Evolutionary conservation across 1,284 basidiomycete species (phyloP), one percentile per base, ranked within the genome.

Genomic region (Athelia psychrophila): DNA sequence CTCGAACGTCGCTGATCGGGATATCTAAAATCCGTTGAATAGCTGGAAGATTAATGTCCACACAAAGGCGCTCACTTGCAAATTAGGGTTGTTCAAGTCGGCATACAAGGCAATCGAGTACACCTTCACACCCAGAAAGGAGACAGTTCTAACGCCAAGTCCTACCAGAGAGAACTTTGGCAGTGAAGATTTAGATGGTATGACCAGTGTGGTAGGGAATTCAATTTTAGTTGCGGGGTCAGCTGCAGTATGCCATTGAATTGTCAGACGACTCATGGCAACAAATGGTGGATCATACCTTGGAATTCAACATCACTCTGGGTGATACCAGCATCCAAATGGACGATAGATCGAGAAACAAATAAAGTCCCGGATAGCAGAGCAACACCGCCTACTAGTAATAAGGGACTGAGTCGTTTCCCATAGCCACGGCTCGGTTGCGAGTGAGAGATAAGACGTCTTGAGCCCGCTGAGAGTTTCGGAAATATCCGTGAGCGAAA

Each of bases 31-130:
- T 19, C 10, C 23, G 38, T 48, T 13, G n/a, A 36, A n/a, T n/a
- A n/a, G 20, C 47, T 54, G 13, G 52, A 52, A 18, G 22, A 47
- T 45, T 42, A 38, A 46, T 46, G 47, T 19, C 32, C 2, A 27
- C 2, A 53, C 25, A 18, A 13, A 19, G 19, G 20, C 25, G 22
- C 61, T 51, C 51, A 76, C 88, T 52, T 78, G 78, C 55, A 91
- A 71, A 50, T 76, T 78, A 2, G 84, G 79, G 57, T 81, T 80
- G 22, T 73, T 63, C 49, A 92, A 70, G 66, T 93, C 91, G 15
- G 89, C 88, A 66, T 95, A 95, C 64, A 95, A 89, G 1, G 79
- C 93, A 40, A 91, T 82, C 3, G 91, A 89, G 67, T 95, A 95
- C 10, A 95, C 93, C 57, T 87, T 81, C 53, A 95, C 79, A 4